Evolutionary conservation across 176 grass and related monocot species (phyloP).

Genomic region (Melocanna baccifera): DNA sequence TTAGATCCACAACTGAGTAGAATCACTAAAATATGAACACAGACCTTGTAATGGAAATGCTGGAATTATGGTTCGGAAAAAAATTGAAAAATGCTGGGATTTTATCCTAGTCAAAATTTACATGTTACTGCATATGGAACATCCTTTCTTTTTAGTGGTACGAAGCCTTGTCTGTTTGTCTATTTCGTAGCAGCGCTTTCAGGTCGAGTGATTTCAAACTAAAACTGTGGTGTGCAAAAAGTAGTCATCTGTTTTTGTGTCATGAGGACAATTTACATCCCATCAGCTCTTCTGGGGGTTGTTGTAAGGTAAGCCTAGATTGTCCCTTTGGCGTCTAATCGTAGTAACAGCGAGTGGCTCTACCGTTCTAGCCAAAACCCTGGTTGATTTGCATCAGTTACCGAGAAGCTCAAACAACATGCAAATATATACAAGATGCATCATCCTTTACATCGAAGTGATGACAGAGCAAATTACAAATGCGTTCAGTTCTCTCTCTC

Average conservation of each 20-base stretch:
- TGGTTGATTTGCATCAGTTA: neutral
- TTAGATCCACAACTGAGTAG: neutral
- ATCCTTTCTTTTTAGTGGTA: conserved; percentile 6
- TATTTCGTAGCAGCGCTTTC: neutral
- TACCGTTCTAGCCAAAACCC: neutral
- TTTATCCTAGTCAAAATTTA: neutral
- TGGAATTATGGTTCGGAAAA: too few relatives aligned
- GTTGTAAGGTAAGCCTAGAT: conserved; percentile 18
- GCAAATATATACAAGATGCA: neutral
- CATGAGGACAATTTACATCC: conserved; percentile 35
- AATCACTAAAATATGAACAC: neutral
- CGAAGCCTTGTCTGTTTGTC: neutral
- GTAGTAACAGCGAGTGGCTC: neutral
- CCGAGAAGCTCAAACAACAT: neutral
- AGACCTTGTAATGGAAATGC: neutral
- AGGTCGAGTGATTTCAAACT: conserved; percentile 33
- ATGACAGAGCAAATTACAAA: neutral
- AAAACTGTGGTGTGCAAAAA: conserved; percentile 37
- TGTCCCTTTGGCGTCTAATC: conserved; percentile 16
- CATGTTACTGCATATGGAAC: neutral
- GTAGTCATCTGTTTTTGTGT: conserved; percentile 13
- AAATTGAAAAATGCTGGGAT: neutral
- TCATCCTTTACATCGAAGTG: neutral
- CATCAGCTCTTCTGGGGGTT: conserved; percentile 13
- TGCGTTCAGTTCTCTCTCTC: neutral